phyloP scores from a whole-genome alignment of 2,329 filamentous ascomycete genomes.

The Didymella pomorum region DNA sequence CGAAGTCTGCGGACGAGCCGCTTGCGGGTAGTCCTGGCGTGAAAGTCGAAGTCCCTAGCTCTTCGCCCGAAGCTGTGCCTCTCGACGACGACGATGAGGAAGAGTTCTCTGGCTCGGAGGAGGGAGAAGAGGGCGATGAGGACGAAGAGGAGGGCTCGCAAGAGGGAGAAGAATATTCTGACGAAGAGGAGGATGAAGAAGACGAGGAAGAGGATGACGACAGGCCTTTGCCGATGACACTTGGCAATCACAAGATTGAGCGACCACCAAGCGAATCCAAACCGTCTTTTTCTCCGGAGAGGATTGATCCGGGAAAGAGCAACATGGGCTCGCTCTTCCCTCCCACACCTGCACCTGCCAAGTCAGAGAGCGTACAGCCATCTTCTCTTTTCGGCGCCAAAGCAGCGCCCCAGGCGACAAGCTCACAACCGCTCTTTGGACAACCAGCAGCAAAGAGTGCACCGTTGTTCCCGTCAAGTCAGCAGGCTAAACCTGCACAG shows the following conservation, averaged over 20 bases:
- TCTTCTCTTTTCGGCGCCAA: constrained; percentile 8
- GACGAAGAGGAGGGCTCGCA: constrained; percentile 58
- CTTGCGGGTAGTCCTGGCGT: constrained; percentile 59
- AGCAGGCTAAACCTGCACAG: constrained; percentile 22
- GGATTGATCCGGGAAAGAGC: too few species aligned
- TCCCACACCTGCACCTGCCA: constrained; percentile 44
- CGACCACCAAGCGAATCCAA: constrained; percentile 3
- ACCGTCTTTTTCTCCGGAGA: constrained; percentile 27
- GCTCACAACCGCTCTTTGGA: constrained; percentile 28
- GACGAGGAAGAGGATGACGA: constrained; percentile 10
- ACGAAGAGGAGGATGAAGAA: constrained; percentile 43
- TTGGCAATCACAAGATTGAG: constrained; percentile 18
- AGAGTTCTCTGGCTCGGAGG: constrained; percentile 52
- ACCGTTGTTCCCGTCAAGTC: constrained; percentile 24
- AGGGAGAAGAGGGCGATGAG: constrained; percentile 44
- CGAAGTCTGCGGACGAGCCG: constrained; percentile 50
- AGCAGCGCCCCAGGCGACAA: not conserved
- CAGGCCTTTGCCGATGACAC: constrained; percentile 11
- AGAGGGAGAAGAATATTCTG: constrained; percentile 7
- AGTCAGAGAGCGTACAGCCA: constrained; percentile 28
- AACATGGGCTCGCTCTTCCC: constrained; percentile 23
- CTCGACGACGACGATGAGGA: constrained; percentile 47
- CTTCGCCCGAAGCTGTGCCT: constrained; percentile 44
- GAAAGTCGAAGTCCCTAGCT: constrained; percentile 50
- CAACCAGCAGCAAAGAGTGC: constrained; percentile 25